Evolutionary conservation across 176 grass and related monocot genomes (phyloP).

Genomic region (Cocos nucifera): DNA sequence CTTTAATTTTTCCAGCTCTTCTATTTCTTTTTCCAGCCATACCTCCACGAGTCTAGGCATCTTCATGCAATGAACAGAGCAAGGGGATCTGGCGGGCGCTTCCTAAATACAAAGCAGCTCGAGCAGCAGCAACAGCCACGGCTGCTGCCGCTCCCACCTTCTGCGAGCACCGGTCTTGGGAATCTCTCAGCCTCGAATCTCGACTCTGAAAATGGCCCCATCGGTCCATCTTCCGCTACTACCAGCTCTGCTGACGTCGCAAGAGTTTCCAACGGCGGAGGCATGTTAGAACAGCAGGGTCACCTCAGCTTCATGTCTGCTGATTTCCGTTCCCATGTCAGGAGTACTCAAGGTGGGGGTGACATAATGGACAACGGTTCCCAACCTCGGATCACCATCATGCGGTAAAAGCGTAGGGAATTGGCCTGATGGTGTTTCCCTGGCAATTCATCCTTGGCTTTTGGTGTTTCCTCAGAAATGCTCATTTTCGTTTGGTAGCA

Average conservation of each 20-base stretch:
- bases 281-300: slow-evolving; percentile 29
- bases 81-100: slow-evolving; percentile 81
- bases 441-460: slow-evolving; percentile 99
- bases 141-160: neutral
- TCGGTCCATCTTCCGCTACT: slow-evolving; percentile 22
- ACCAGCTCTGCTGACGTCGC: slow-evolving; percentile 7
- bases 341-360: slow-evolving; percentile 15
- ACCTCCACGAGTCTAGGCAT: slow-evolving; percentile 96
- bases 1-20: neutral
- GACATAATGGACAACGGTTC: slow-evolving; percentile 23
- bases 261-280: slow-evolving; percentile 26
- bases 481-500: neutral
- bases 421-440: slow-evolving; percentile 14
- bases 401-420: slow-evolving; percentile 20
- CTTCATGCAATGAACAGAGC: slow-evolving; percentile 87
- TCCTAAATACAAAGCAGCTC: slow-evolving; percentile 84
- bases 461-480: neutral
- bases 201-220: slow-evolving; percentile 14
- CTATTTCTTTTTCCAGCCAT: slow-evolving; percentile 49
- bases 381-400: slow-evolving; percentile 19
- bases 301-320: slow-evolving; percentile 20
- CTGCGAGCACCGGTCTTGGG: slow-evolving; percentile 18
- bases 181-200: slow-evolving; percentile 21
- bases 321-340: slow-evolving; percentile 23
- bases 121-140: slow-evolving; percentile 35